Conservation (phyloP, 192 early-diverging fungal genomes). For the Podila minutissima region DNA sequence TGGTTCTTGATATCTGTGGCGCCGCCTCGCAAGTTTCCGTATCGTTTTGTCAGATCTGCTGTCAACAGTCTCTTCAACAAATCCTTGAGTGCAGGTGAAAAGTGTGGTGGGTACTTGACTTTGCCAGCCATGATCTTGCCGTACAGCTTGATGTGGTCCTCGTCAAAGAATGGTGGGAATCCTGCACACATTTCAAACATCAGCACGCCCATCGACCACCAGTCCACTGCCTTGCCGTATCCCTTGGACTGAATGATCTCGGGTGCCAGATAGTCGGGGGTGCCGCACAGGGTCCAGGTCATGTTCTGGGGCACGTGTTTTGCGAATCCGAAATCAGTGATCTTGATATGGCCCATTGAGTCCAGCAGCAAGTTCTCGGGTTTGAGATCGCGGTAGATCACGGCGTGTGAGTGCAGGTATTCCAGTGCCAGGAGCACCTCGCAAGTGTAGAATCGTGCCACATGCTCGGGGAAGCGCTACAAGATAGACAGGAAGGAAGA, state of each 20-base stretch:
- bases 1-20: constrained; percentile 93
- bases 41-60: constrained; percentile 84
- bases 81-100: constrained; percentile 85
- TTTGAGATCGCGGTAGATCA: constrained; percentile 94
- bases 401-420: constrained; percentile 85
- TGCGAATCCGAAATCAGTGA: constrained; percentile 91
- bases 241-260: constrained; percentile 95
- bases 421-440: constrained; percentile 91
- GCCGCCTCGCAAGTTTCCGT: constrained; percentile 88
- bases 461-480: constrained; percentile 83
- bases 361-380: constrained; percentile 89
- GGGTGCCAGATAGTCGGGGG: constrained; percentile 87
- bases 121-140: constrained; percentile 92
- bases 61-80: constrained; percentile 84
- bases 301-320: constrained; percentile 79
- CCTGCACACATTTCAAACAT: constrained; percentile 97
- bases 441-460: constrained; percentile 90
- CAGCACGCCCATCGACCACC: constrained; percentile 94
- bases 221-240: constrained; percentile 93
- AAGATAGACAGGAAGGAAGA: background rate
- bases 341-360: constrained; percentile 81
- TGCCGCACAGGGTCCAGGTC: constrained; percentile 89
- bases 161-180: constrained; percentile 95
- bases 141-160: constrained; percentile 92
- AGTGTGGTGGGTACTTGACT: constrained; percentile 87